Percentiles rank a stretch among this genome's conserved stretches.
phyloP scores from a whole-genome alignment of 805 yeast genomes.

The Dipodascopsis uninucleata region DNA sequence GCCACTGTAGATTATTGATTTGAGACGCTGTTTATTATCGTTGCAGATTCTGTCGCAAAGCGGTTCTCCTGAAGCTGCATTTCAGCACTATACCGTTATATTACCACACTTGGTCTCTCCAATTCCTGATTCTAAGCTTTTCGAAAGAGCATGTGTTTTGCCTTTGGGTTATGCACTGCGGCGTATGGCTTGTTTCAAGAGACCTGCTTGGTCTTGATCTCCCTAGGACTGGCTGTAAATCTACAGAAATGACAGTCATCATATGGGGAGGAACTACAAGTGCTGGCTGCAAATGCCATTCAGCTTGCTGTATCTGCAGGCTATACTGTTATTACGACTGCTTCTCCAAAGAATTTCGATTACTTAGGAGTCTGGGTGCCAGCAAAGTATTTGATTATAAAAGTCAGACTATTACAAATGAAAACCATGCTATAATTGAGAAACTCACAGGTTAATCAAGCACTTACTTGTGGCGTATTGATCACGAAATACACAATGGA shows the following conservation, averaged over 20 bases:
- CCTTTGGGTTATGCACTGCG: conserved; percentile 28
- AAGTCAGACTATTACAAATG: conserved; percentile 39
- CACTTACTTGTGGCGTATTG: no score
- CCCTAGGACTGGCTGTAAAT: conserved; percentile 2
- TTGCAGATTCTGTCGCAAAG: not conserved
- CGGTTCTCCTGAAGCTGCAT: conserved; percentile 13
- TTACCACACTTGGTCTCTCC: conserved; percentile 9
- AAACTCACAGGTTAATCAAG: not conserved
- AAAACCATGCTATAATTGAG: not conserved
- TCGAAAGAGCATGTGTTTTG: conserved; percentile 24
- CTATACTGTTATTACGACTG: conserved; percentile 48
- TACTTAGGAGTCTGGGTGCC: conserved; percentile 48
- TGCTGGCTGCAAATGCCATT: conserved; percentile 53
- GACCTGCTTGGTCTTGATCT: not conserved
- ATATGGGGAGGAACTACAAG: conserved; percentile 71
- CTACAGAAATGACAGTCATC: conserved; percentile 34
- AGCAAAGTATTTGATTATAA: conserved; percentile 50
- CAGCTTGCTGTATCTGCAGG: conserved; percentile 56
- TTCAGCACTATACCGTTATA: conserved; percentile 24
- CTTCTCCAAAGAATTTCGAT: conserved; percentile 47
- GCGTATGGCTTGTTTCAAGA: conserved; percentile 3
- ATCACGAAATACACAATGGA: no score
- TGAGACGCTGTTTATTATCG: no score
- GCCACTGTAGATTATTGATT: no score
- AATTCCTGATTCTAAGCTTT: conserved; percentile 26